Conservation (phyloP, 176 grass and related monocot species). For the Juncus effusus region DNA sequence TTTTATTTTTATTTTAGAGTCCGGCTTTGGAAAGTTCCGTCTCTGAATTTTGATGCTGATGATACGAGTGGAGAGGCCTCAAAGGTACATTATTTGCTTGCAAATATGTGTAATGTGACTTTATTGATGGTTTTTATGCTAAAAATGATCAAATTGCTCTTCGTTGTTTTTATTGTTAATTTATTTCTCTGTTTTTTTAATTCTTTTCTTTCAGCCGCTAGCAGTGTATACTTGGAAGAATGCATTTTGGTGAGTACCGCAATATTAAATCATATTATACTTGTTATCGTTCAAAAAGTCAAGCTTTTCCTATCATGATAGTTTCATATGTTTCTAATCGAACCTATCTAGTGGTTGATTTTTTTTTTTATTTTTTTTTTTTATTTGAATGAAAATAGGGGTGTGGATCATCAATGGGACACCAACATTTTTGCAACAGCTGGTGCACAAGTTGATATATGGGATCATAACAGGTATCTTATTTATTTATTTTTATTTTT, state of each 20-base stretch:
- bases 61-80: constrained; percentile 40
- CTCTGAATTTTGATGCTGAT: constrained; percentile 51
- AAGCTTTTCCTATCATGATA: not conserved
- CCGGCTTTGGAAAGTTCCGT: constrained; percentile 71
- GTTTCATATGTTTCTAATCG: too few species aligned
- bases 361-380: constrained; percentile 14
- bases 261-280: constrained; percentile 2
- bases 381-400: constrained; percentile 36
- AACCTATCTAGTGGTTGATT: not conserved
- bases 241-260: constrained; percentile 66
- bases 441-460: constrained; percentile 95
- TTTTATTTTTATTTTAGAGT: constrained; percentile 46
- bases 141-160: constrained; percentile 4
- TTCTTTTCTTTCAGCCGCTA: constrained; percentile 49
- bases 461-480: constrained; percentile 91
- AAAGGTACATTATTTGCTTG: constrained; percentile 40
- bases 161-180: not conserved
- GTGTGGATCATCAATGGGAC: constrained; percentile 94
- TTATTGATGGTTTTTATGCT: not conserved
- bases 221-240: constrained; percentile 88
- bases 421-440: constrained; percentile 81
- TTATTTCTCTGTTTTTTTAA: not conserved
- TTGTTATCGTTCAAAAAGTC: not conserved
- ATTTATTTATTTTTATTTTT: constrained; percentile 3
- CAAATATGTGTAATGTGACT: not conserved